Percentiles rank a stretch among this genome's conserved stretches.
Conservation (phyloP, 306 rosid genomes). For the Astragalus glycyphyllos region DNA sequence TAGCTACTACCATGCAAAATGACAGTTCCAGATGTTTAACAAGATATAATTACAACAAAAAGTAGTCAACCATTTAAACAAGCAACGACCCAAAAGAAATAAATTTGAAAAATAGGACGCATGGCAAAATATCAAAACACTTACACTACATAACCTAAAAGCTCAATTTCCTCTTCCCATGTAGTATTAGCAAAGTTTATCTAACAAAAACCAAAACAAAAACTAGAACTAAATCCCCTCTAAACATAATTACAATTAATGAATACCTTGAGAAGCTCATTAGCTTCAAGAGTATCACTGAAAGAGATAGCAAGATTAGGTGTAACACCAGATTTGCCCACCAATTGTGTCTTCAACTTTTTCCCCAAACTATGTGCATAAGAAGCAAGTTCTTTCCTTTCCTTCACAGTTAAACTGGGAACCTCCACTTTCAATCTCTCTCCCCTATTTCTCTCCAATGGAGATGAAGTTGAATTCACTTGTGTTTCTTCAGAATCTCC, state of each 20-base stretch:
- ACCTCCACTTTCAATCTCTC: constrained; percentile 52
- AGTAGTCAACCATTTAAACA: neutral
- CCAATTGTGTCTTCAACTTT: constrained; percentile 87
- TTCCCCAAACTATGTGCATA: constrained; percentile 88
- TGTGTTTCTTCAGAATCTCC: constrained; percentile 32
- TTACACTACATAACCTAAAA: neutral
- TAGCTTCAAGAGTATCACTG: constrained; percentile 84
- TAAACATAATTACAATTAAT: neutral
- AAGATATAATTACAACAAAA: no score
- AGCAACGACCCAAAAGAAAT: constrained; percentile 16
- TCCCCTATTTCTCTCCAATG: constrained; percentile 54
- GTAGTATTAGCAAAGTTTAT: neutral
- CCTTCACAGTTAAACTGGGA: constrained; percentile 73
- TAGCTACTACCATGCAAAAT: neutral
- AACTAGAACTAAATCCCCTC: neutral
- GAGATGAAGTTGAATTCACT: constrained; percentile 41
- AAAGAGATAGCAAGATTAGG: constrained; percentile 71
- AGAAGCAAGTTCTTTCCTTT: constrained; percentile 86
- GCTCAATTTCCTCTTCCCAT: neutral
- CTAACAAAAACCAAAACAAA: neutral
- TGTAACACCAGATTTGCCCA: constrained; percentile 89
- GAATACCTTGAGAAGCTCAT: constrained; percentile 91
- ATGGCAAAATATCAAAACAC: constrained; percentile 15
- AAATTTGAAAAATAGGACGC: constrained; percentile 1
- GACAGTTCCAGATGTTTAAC: neutral